These are phyloP conservation scores for Aureobasidium leucospermi DNA, from an alignment of 2,329 filamentous ascomycete species.

Conservation along the genomic window DNA sequence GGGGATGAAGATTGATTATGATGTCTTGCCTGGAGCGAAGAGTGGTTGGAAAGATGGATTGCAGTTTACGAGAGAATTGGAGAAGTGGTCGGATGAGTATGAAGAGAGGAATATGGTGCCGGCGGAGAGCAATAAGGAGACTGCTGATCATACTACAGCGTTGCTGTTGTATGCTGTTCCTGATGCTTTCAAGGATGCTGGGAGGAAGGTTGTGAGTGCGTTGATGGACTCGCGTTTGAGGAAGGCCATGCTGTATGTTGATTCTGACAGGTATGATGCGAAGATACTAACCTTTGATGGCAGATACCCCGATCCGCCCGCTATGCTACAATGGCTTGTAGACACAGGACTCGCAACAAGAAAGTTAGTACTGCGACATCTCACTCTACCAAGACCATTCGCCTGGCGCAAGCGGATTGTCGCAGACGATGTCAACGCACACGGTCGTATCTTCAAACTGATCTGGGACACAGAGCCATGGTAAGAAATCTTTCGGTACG, in stretches of 20 bases:
- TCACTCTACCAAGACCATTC: conserved; percentile 52
- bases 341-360: conserved; percentile 46
- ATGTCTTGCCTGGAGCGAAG: conserved; percentile 34
- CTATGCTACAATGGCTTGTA: conserved; percentile 32
- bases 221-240: conserved; percentile 59
- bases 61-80: conserved; percentile 46
- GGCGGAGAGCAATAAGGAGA: conserved; percentile 28
- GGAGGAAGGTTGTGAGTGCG: conserved; percentile 46
- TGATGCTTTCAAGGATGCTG: conserved; percentile 37
- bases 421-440: conserved; percentile 42
- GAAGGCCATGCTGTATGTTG: conserved; percentile 55
- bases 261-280: conserved; percentile 13
- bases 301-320: conserved; percentile 32
- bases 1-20: conserved; percentile 56
- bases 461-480: conserved; percentile 57
- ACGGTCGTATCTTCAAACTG: conserved; percentile 44
- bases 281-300: conserved; percentile 15
- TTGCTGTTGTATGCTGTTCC: conserved; percentile 54
- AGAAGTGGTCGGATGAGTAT: conserved; percentile 48
- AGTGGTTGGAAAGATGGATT: conserved; percentile 43
- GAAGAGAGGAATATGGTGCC: conserved; percentile 52
- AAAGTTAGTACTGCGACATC: conserved; percentile 49
- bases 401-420: conserved; percentile 33
- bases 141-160: conserved; percentile 53
- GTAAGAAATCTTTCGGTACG: conserved; percentile 34